Evolutionary conservation across 2,329 filamentous ascomycete genomes (phyloP).

Genomic region (Sordariomycetes sp.): DNA sequence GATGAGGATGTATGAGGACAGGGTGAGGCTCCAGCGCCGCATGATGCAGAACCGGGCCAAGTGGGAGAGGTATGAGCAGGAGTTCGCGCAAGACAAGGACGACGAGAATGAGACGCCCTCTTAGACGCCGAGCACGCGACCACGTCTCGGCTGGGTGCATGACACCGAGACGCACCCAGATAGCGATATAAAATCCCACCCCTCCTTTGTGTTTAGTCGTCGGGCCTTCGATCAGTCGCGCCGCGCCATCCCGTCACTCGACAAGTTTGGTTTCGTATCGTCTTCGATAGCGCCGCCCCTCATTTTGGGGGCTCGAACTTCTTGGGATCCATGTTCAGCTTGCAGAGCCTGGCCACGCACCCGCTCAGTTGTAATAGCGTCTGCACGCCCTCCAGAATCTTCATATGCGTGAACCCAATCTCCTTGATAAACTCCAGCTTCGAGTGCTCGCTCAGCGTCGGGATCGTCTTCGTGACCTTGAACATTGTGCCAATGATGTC

Average conservation of each 20-base stretch:
- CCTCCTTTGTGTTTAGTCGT: neutral
- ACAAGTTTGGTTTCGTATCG: neutral
- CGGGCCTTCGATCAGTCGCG: neutral
- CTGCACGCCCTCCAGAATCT: constrained; percentile 94
- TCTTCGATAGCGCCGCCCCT: constrained; percentile 2
- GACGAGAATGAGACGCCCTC: constrained; percentile 7
- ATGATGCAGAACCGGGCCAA: constrained; percentile 50
- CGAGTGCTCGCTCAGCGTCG: constrained; percentile 80
- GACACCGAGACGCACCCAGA: neutral
- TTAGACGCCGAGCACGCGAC: neutral
- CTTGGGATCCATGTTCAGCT: constrained; percentile 90
- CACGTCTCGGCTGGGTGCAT: neutral
- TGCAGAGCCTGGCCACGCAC: constrained; percentile 81
- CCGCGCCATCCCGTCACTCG: neutral
- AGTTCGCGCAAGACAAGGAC: constrained; percentile 32
- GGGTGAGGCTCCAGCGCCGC: constrained; percentile 50
- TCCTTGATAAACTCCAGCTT: constrained; percentile 98
- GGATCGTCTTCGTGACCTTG: constrained; percentile 91
- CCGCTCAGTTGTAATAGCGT: constrained; percentile 88
- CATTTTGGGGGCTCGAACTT: constrained; percentile 45
- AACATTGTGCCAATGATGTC: constrained; percentile 99
- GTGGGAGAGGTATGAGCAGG: constrained; percentile 54
- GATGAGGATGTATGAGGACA: constrained; percentile 53
- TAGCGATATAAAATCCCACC: neutral
- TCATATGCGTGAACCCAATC: constrained; percentile 99